These are phyloP conservation scores for Abortiporus biennis DNA, from an alignment of 1,284 basidiomycete species.

Conservation along the genomic window DNA sequence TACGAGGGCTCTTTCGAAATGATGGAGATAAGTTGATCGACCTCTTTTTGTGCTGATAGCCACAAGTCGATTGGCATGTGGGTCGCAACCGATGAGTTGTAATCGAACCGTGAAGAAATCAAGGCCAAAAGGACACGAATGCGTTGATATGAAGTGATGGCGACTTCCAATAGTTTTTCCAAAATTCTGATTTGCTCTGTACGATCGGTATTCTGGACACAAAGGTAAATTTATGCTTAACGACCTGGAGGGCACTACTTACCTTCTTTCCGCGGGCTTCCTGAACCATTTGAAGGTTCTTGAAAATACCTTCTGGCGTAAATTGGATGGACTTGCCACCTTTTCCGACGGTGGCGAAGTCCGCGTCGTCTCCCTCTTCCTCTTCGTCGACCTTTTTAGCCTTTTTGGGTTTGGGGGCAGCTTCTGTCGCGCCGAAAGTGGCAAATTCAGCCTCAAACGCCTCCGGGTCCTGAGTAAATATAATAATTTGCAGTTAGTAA, in stretches of 20 bases:
- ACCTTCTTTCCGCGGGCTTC: constrained; percentile 98
- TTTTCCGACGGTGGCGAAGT: constrained; percentile 90
- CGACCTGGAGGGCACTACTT: too few species aligned
- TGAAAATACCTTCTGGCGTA: constrained; percentile 89
- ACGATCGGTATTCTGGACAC: constrained; percentile 95
- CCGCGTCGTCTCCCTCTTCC: constrained; percentile 50
- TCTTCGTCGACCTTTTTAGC: constrained; percentile 31
- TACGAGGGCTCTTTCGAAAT: constrained; percentile 71
- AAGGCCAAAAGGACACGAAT: constrained; percentile 94
- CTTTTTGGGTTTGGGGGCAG: constrained; percentile 39
- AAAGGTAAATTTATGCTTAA: too few species aligned
- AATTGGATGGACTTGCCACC: constrained; percentile 84
- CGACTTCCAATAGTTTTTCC: constrained; percentile 83
- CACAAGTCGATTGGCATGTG: constrained; percentile 94
- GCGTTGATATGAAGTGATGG: constrained; percentile 85
- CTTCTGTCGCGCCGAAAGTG: constrained; percentile 45
- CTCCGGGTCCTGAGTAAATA: constrained; percentile 70
- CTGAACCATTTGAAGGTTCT: constrained; percentile 86
- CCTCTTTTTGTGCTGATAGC: constrained; percentile 82
- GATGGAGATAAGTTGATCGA: constrained; percentile 82
- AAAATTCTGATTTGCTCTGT: constrained; percentile 91
- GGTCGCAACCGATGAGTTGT: constrained; percentile 82
- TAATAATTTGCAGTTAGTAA: too few species aligned
- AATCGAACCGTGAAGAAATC: constrained; percentile 95
- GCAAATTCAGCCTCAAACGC: constrained; percentile 79